A percentile compares a stretch with the other conserved stretches of the same genome.
Evolutionary conservation across 331 rosid species (phyloP).

Genomic region (Quercus lobata): DNA sequence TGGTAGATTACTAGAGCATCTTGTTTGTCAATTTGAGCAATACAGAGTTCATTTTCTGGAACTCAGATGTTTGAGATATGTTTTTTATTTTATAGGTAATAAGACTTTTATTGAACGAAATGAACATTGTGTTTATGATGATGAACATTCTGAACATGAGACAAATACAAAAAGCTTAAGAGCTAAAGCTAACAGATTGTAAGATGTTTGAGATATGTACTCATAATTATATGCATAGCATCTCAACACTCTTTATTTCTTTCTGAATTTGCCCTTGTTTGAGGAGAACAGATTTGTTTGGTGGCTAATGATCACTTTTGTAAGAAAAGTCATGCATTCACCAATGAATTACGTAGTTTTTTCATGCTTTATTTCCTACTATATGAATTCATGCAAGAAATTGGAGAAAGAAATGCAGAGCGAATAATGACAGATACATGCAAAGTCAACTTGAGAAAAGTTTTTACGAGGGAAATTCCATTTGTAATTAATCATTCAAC

Average conservation of each 20-base stretch:
- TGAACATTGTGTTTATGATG: too few relatives aligned
- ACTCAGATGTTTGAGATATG: neutral
- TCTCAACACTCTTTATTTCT: neutral
- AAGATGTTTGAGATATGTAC: neutral
- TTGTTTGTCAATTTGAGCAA: neutral
- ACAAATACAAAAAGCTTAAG: too few relatives aligned
- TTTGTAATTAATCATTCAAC: too few relatives aligned
- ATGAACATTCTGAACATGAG: too few relatives aligned
- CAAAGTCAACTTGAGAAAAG: neutral
- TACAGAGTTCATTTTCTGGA: neutral
- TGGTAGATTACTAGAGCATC: neutral
- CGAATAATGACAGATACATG: neutral
- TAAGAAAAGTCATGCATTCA: neutral
- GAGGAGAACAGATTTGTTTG: neutral
- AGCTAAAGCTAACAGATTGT: too few relatives aligned
- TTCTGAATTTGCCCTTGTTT: neutral
- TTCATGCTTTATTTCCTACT: neutral
- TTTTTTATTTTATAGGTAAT: neutral
- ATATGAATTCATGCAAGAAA: neutral
- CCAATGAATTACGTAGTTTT: neutral
- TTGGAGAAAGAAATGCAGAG: neutral
- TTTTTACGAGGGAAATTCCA: neutral
- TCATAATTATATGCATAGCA: neutral
- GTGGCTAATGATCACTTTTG: neutral
- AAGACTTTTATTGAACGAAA: too few relatives aligned